These are phyloP conservation scores for Phytophthora colocasiae DNA, from an alignment of 352 stramenopile genomes.

Conservation along the genomic window DNA sequence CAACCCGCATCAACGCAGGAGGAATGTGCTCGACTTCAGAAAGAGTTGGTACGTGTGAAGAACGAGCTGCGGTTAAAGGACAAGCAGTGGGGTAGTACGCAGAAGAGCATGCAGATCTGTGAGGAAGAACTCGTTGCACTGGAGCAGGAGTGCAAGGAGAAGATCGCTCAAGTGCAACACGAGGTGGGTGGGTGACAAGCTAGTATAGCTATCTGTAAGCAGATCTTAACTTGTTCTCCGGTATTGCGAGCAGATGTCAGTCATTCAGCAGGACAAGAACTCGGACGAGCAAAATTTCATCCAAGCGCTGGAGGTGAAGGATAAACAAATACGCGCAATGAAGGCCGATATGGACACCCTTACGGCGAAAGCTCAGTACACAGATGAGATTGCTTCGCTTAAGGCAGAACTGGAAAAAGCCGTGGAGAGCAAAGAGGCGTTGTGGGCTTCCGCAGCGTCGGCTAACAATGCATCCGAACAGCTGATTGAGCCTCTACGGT, in stretches of 20 bases:
- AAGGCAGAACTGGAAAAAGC: constrained; percentile 55
- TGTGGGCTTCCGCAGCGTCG: constrained; percentile 73
- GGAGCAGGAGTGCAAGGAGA: constrained; percentile 75
- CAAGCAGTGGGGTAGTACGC: constrained; percentile 56
- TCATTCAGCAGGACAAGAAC: constrained; percentile 67
- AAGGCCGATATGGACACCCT: constrained; percentile 51
- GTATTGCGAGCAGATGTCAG: constrained; percentile 40
- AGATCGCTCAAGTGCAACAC: constrained; percentile 68
- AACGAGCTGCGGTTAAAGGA: constrained; percentile 69
- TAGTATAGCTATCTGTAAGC: no score
- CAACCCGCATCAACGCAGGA: constrained; percentile 27
- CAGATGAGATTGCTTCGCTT: constrained; percentile 49
- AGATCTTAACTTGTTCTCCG: neutral
- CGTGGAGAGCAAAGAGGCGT: constrained; percentile 69
- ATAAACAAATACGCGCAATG: constrained; percentile 59
- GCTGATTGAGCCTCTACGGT: constrained; percentile 61
- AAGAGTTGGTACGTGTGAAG: constrained; percentile 62
- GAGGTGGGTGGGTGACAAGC: constrained; percentile 37
- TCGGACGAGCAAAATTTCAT: constrained; percentile 78
- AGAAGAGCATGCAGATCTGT: constrained; percentile 69
- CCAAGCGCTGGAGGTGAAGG: constrained; percentile 77
- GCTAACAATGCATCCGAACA: constrained; percentile 75
- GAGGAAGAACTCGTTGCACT: constrained; percentile 84
- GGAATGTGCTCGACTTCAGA: constrained; percentile 47
- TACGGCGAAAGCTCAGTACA: constrained; percentile 40